phyloP scores from a whole-genome alignment of 768 basidiomycete species.

The Steccherinum ochraceum region DNA sequence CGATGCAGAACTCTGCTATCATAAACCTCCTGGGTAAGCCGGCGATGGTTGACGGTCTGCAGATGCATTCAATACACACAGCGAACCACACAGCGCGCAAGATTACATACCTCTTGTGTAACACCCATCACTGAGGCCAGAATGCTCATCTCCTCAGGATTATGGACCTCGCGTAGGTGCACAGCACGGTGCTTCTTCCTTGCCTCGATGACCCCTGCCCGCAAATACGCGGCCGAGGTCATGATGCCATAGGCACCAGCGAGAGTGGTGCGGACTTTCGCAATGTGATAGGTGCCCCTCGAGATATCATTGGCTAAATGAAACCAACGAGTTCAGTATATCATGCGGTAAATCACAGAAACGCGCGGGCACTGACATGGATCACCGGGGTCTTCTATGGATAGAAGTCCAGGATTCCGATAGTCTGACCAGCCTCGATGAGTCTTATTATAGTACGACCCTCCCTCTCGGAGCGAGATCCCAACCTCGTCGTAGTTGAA shows the following conservation, averaged over 20 bases:
- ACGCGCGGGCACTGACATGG: constrained; percentile 45
- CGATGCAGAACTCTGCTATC: constrained; percentile 52
- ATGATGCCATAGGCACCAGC: constrained; percentile 78
- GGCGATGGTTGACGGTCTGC: constrained; percentile 72
- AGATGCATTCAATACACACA: constrained; percentile 2
- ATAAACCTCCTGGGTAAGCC: constrained; percentile 64
- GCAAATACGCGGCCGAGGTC: constrained; percentile 63
- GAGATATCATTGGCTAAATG: constrained; percentile 87
- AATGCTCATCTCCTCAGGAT: constrained; percentile 69
- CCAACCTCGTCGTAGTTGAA: constrained; percentile 92
- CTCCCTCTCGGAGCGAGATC: constrained; percentile 82
- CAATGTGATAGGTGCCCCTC: constrained; percentile 77
- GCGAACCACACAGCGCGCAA: neutral
- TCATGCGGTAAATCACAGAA: constrained; percentile 1
- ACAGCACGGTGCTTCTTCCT: constrained; percentile 44
- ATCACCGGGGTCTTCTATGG: constrained; percentile 93
- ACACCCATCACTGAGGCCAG: constrained; percentile 75
- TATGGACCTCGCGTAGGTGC: constrained; percentile 35
- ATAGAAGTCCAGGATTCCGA: constrained; percentile 51
- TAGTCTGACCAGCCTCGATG: constrained; percentile 76
- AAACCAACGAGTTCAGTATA: neutral
- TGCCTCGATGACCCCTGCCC: constrained; percentile 56
- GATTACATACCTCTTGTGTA: constrained; percentile 64
- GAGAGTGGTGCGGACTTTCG: constrained; percentile 75
- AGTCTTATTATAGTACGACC: constrained; percentile 82